These are phyloP conservation scores for Clonostachys rhizophaga DNA, from an alignment of 2,329 filamentous ascomycete species.

Conservation along the genomic window DNA sequence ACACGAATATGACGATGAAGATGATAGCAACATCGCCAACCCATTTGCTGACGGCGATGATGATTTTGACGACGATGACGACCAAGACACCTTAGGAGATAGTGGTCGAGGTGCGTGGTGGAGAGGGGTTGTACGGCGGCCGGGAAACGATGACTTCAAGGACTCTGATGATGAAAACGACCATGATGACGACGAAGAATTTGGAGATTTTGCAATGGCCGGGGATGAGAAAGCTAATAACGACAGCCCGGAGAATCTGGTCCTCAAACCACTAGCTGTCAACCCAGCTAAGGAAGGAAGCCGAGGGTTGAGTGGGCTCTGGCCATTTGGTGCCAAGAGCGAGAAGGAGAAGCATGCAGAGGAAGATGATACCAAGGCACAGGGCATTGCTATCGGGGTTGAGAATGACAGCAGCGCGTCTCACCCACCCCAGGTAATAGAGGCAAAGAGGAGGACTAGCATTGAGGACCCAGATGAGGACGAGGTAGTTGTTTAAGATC, in stretches of 20 bases:
- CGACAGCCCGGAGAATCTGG: slow-evolving; percentile 30
- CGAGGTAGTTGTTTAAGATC: slow-evolving; percentile 32
- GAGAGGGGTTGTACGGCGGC: slow-evolving; percentile 30
- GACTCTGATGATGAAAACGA: slow-evolving; percentile 47
- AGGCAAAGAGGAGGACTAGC: slow-evolving; percentile 50
- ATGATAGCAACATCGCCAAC: slow-evolving; percentile 27
- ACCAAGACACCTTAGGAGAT: slow-evolving; percentile 24
- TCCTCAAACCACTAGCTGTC: slow-evolving; percentile 50
- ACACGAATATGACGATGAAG: slow-evolving; percentile 28
- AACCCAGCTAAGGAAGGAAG: slow-evolving; percentile 39
- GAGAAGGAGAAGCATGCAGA: slow-evolving; percentile 16
- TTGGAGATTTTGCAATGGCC: slow-evolving; percentile 66
- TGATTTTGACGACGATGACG: slow-evolving; percentile 39
- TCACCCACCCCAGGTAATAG: slow-evolving; percentile 27
- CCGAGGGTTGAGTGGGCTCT: slow-evolving; percentile 46
- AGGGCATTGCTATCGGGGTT: slow-evolving; percentile 5
- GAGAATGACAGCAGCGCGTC: neutral
- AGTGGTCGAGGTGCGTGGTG: slow-evolving; percentile 40
- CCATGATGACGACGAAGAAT: slow-evolving; percentile 58
- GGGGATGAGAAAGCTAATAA: slow-evolving; percentile 35
- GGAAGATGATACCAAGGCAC: slow-evolving; percentile 20
- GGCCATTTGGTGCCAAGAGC: slow-evolving; percentile 46
- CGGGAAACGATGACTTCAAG: slow-evolving; percentile 35
- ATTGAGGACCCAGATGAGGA: slow-evolving; percentile 57
- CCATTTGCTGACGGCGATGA: slow-evolving; percentile 57